Evolutionary conservation across 176 grass and related monocot species (phyloP), one percentile per base, ranked within the genome.

Genomic region (Oryza officinalis): DNA sequence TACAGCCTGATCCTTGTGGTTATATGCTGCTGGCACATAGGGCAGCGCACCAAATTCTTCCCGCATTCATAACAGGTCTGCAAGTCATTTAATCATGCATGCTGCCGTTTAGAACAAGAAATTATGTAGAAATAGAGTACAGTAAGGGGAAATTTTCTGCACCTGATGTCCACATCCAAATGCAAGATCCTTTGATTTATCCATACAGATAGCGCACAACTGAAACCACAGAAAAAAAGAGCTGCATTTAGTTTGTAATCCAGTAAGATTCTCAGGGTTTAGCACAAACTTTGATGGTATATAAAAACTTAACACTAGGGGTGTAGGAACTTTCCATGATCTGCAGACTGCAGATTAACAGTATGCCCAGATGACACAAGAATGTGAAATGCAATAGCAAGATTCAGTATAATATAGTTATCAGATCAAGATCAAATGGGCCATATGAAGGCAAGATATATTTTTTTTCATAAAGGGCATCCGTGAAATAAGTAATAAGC

Each of bases 151-250:
- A 79, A 5, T 46, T 72, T 83, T 80, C 26, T 47, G 60, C 73
- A 98, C 96, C 93, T 96, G 96, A 83, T 98, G 96, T 63, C 96
- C 96, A 69, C 96, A 98, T 82, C 96, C 96, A 86, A 98, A 98
- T 38, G 96, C 96, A 15, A 92, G 87, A 81, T 98, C 96, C 83
- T 98, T 98, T 5, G 91, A 75, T 87, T 92, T 95, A 87, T 89
- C 91, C 83, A 98, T 86, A 82, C 96, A 98, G 81, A 98, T 96
- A 25, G 91, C 91, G 45, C 96, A 98, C 22, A 88, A 10, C 96
- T 98, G 89, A 60, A 79, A 80, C 12, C 72, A 83, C 7, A 15
- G 13, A 47, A 47, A 79, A 71, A 76, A 71, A 67, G 28, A 33
- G 30, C 38, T 44, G 82, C 44, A 15, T 28, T 85, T 71, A 86